phyloP scores from a whole-genome alignment of 2,329 filamentous ascomycete genomes.

The Dothidotthia symphoricarpi region DNA sequence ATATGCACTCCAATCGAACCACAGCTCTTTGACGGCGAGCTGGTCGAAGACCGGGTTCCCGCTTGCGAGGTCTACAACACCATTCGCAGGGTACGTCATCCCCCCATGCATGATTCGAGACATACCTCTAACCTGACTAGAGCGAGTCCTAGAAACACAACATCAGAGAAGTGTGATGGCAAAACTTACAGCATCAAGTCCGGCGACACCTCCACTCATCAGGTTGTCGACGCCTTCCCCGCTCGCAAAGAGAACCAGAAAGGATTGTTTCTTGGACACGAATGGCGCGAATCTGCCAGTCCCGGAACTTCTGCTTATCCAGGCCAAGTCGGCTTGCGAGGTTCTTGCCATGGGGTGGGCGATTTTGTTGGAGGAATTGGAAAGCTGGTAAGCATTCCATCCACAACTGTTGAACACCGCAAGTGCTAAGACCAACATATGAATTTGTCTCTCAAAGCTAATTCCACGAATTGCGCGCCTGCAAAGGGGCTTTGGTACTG shows the following conservation, averaged over 20 bases:
- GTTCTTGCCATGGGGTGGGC: too few species aligned
- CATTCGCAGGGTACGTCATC: background rate
- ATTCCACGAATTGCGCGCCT: too few species aligned
- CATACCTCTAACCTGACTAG: background rate
- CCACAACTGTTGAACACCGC: too few species aligned
- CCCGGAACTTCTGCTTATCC: background rate
- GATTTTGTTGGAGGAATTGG: too few species aligned
- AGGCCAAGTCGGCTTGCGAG: too few species aligned
- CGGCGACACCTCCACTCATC: too few species aligned
- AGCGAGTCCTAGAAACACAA: background rate
- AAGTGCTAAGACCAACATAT: too few species aligned
- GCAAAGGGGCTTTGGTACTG: too few species aligned
- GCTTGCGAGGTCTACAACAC: background rate
- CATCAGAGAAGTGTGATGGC: background rate
- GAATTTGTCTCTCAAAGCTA: too few species aligned
- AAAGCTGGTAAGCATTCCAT: too few species aligned
- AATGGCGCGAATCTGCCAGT: slow-evolving; percentile 1
- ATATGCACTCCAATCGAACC: background rate
- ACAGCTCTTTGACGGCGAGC: background rate
- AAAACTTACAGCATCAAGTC: background rate
- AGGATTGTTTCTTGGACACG: background rate
- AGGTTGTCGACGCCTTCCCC: slow-evolving; percentile 1
- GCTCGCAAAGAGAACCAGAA: slow-evolving; percentile 2
- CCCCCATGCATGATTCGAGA: background rate
- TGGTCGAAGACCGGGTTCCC: background rate